These are phyloP conservation scores for Taphrina confusa DNA, from an alignment of 1,139 yeast species.

Conservation along the genomic window DNA sequence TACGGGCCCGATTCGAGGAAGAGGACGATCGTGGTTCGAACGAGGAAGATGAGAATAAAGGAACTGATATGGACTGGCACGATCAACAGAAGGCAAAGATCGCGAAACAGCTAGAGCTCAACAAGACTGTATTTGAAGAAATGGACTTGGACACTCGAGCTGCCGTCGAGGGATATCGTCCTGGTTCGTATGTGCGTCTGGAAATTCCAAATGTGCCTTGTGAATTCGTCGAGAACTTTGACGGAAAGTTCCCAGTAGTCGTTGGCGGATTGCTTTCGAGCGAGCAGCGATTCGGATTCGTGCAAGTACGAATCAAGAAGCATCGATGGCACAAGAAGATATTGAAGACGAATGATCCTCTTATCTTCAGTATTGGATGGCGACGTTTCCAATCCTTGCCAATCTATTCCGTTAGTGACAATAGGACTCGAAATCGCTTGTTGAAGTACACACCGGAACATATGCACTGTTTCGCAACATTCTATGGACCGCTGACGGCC, in stretches of 20 bases:
- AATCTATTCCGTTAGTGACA: conserved; percentile 91
- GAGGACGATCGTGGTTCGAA: conserved; percentile 62
- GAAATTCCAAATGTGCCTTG: conserved; percentile 83
- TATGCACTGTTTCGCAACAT: conserved; percentile 92
- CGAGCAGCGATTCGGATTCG: conserved; percentile 88
- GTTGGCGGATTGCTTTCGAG: conserved; percentile 89
- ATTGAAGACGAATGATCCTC: conserved; percentile 91
- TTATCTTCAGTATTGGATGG: conserved; percentile 94
- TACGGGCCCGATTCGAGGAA: conserved; percentile 85
- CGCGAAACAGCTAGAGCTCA: conserved; percentile 93
- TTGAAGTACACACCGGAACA: conserved; percentile 98
- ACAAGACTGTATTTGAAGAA: conserved; percentile 64
- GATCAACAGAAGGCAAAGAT: conserved; percentile 95
- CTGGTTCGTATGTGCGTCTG: conserved; percentile 90
- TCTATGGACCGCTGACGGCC: conserved; percentile 95
- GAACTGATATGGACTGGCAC: conserved; percentile 80
- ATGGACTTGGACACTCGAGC: conserved; percentile 76
- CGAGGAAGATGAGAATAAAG: conserved; percentile 62
- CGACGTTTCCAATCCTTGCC: conserved; percentile 97
- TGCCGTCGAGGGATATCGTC: conserved; percentile 84
- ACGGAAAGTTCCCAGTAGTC: conserved; percentile 80
- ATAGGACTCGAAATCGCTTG: conserved; percentile 96
- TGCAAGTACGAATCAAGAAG: conserved; percentile 91
- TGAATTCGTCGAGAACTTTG: conserved; percentile 84
- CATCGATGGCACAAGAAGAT: conserved; percentile 99